Evolutionary conservation across 768 basidiomycete species (phyloP), one percentile per base, ranked within the genome.

Genomic region (Suillus americanus): DNA sequence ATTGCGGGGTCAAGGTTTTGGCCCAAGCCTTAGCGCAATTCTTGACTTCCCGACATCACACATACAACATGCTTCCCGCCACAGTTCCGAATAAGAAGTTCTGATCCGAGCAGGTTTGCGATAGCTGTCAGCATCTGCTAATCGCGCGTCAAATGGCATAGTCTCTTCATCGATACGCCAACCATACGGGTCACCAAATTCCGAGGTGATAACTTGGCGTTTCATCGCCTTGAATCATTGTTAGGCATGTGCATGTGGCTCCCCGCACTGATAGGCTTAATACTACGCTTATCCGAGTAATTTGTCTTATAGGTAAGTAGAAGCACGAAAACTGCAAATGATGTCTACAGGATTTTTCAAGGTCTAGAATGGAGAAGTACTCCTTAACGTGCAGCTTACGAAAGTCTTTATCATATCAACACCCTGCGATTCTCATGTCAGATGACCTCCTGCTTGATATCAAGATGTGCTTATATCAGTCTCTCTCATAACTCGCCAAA

Each of bases 401-500:
- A 54, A 18, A 41, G 18, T 30, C 1, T 30, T 59, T 30, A 59
- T 28, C 57, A 12, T 30, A 10, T 20, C 6, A 25, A 5, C 4
- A 13, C 40, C 23, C 25, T 25, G 25, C 9, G 1, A 59, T 59
- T 59, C 57, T 59, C 40, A 59, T 59, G 57, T 41, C 57, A 59
- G 25, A 59, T 28, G 16, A 28, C 28, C 57, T 59, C n/a, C 35
- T 55, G 8, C 37, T 38, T 25, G 14, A 25, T 28, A 51, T 28
- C 10, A 53, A 38, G 38, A 20, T 18, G 25, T 59, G 25, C 1
- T 3, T 13, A 28, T 59, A 40, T 59, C 9, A 18, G 9, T 28
- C 56, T 57, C 56, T 57, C 56, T 40, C 37, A 56, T 25, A 59
- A 59, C 38, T 28, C 57, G 18, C 25, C 57, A 41, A 59, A 20